These are phyloP conservation scores for Chaetomidium leptoderma DNA, from an alignment of 495 filamentous ascomycete species.

Conservation along the genomic window DNA sequence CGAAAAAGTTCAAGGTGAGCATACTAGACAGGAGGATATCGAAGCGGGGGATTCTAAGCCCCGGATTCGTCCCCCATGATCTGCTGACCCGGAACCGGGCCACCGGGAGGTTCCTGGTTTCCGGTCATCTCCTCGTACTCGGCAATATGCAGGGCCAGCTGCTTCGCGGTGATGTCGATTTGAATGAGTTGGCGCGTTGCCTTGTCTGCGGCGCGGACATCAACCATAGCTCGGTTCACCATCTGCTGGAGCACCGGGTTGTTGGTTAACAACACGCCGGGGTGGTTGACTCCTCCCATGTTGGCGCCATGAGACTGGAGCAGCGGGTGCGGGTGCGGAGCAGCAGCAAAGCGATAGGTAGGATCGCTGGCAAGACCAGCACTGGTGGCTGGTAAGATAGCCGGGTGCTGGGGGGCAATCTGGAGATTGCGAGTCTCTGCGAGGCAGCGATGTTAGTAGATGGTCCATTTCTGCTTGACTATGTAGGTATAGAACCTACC, in stretches of 20 bases:
- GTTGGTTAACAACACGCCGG: conserved; percentile 28
- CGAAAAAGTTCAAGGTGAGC: too few relatives aligned
- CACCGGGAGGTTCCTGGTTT: conserved; percentile 17
- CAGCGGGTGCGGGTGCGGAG: conserved; percentile 21
- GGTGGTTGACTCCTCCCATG: conserved; percentile 18
- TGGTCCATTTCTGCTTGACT: not conserved
- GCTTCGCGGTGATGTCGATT: conserved; percentile 41
- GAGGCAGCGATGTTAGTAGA: not conserved
- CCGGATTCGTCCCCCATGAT: conserved; percentile 31
- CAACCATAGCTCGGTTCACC: conserved; percentile 37
- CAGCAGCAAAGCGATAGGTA: conserved; percentile 21
- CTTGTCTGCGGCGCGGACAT: conserved; percentile 41
- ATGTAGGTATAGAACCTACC: conserved; percentile 31
- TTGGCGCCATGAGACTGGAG: conserved; percentile 16
- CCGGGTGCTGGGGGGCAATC: conserved; percentile 19
- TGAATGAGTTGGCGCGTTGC: conserved; percentile 38
- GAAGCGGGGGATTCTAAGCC: conserved; percentile 9
- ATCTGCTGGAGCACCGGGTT: conserved; percentile 38
- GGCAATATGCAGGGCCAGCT: conserved; percentile 42
- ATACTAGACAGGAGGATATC: not conserved
- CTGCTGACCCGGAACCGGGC: conserved; percentile 22
- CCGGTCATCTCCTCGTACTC: conserved; percentile 39
- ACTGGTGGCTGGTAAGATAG: conserved; percentile 18
- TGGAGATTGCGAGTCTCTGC: conserved; percentile 31
- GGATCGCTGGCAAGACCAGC: conserved; percentile 27